A percentile compares a stretch with the other conserved stretches of the same genome.
Evolutionary conservation across 345 rosid species (phyloP).

Genomic region (Cardamine resedifolia): DNA sequence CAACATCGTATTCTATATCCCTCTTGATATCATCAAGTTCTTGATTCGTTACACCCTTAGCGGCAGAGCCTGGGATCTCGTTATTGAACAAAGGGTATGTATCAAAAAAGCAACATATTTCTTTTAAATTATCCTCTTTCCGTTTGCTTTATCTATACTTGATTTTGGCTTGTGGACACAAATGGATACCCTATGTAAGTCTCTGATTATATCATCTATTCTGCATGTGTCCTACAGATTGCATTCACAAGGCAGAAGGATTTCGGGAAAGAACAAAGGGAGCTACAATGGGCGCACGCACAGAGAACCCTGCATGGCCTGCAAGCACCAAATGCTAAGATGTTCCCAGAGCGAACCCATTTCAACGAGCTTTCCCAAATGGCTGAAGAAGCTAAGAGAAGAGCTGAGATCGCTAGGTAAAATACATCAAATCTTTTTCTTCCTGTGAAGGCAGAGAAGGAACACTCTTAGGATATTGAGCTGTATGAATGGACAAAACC

Average conservation of each 20-base stretch:
- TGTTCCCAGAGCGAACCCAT: conserved; percentile 85
- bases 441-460: not conserved
- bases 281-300: conserved; percentile 99
- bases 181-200: not conserved
- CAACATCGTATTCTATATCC: conserved; percentile 80
- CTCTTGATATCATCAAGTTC: conserved; percentile 92
- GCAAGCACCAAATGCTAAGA: conserved; percentile 90
- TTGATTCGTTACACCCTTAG: conserved; percentile 86
- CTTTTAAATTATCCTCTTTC: not conserved
- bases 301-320: conserved; percentile 96
- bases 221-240: conserved; percentile 49
- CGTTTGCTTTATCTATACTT: not conserved
- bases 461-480: not conserved
- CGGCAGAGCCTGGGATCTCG: conserved; percentile 99
- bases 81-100: conserved; percentile 95
- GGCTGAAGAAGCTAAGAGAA: conserved; percentile 97
- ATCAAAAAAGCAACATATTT: not conserved
- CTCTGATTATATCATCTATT: not conserved
- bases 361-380: conserved; percentile 87
- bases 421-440: not conserved
- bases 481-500: not conserved
- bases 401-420: conserved; percentile 98
- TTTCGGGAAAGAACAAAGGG: conserved; percentile 95
- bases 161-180: not conserved
- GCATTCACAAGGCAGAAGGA: conserved; percentile 98